These are phyloP conservation scores for Waltergamsia citrina DNA, from an alignment of 2,329 filamentous ascomycete genomes.

Conservation along the genomic window DNA sequence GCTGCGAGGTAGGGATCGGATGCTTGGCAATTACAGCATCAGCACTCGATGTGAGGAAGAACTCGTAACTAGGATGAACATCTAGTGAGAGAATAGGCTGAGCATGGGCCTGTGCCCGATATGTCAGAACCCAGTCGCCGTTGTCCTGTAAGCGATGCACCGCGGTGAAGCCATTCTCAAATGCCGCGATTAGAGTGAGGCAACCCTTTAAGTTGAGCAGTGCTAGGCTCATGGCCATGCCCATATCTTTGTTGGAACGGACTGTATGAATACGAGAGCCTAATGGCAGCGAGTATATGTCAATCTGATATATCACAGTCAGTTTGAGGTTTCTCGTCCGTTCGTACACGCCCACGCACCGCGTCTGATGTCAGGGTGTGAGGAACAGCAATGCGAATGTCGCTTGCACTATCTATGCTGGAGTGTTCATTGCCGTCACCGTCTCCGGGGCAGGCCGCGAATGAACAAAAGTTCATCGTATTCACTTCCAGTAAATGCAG, in stretches of 20 bases:
- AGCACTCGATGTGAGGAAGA: constrained; percentile 72
- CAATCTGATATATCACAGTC: constrained; percentile 40
- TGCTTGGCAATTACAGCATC: constrained; percentile 75
- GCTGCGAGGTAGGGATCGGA: constrained; percentile 38
- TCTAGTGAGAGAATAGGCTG: constrained; percentile 76
- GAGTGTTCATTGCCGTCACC: constrained; percentile 16
- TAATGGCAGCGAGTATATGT: constrained; percentile 74
- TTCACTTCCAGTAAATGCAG: constrained; percentile 78
- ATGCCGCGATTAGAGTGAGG: constrained; percentile 64
- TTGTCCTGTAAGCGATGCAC: constrained; percentile 44
- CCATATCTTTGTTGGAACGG: constrained; percentile 35
- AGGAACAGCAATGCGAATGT: constrained; percentile 67
- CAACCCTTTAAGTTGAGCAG: constrained; percentile 41
- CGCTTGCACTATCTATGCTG: constrained; percentile 9
- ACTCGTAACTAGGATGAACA: constrained; percentile 36
- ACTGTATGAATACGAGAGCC: constrained; percentile 57
- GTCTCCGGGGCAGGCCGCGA: constrained; percentile 44
- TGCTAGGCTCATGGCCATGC: constrained; percentile 83
- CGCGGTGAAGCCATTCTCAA: constrained; percentile 73
- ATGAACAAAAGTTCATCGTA: constrained; percentile 90
- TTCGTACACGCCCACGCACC: neutral
- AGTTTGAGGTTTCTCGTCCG: constrained; percentile 7
- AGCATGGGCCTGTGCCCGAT: constrained; percentile 58
- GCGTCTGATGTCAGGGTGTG: constrained; percentile 66
- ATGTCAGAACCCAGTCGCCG: constrained; percentile 41